A percentile compares a stretch with the other conserved stretches of the same genome.
phyloP scores from a whole-genome alignment of 2,329 filamentous ascomycete species.

The Xylariaceae sp. region DNA sequence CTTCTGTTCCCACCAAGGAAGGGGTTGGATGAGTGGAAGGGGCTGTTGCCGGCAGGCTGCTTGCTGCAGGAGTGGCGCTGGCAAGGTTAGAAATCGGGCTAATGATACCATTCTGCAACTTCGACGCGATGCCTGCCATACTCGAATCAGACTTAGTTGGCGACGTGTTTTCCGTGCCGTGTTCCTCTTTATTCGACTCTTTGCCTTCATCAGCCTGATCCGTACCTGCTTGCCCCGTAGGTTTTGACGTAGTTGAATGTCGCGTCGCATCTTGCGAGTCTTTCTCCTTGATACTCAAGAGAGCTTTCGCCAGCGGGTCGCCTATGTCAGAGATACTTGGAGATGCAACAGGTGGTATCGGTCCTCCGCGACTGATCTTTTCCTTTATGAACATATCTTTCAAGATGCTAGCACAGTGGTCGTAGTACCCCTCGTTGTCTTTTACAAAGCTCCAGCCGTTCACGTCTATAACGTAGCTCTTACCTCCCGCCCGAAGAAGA shows the following conservation, averaged over 20 bases:
- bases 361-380: slow-evolving; percentile 64
- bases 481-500: slow-evolving; percentile 80
- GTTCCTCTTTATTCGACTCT: slow-evolving; percentile 30
- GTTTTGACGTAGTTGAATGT: slow-evolving; percentile 24
- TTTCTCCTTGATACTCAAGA: slow-evolving; percentile 42
- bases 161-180: slow-evolving; percentile 12
- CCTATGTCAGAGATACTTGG: slow-evolving; percentile 47
- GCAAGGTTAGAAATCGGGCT: slow-evolving; percentile 37
- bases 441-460: slow-evolving; percentile 99
- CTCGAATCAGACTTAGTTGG: slow-evolving; percentile 31
- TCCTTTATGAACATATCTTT: slow-evolving; percentile 87
- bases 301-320: slow-evolving; percentile 37
- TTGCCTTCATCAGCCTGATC: slow-evolving; percentile 25
- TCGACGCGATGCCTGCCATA: slow-evolving; percentile 32
- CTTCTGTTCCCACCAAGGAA: slow-evolving; percentile 41
- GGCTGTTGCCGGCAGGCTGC: slow-evolving; percentile 41
- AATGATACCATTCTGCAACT: slow-evolving; percentile 40
- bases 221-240: slow-evolving; percentile 11
- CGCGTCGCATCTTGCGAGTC: slow-evolving; percentile 37
- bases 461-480: slow-evolving; percentile 97
- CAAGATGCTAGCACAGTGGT: slow-evolving; percentile 83
- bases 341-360: slow-evolving; percentile 58
- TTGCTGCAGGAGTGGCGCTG: slow-evolving; percentile 38
- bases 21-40: slow-evolving; percentile 42
- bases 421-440: slow-evolving; percentile 98